Evolutionary conservation across 495 filamentous ascomycete species (phyloP).

Genomic region (Eremomyces bilateralis): DNA sequence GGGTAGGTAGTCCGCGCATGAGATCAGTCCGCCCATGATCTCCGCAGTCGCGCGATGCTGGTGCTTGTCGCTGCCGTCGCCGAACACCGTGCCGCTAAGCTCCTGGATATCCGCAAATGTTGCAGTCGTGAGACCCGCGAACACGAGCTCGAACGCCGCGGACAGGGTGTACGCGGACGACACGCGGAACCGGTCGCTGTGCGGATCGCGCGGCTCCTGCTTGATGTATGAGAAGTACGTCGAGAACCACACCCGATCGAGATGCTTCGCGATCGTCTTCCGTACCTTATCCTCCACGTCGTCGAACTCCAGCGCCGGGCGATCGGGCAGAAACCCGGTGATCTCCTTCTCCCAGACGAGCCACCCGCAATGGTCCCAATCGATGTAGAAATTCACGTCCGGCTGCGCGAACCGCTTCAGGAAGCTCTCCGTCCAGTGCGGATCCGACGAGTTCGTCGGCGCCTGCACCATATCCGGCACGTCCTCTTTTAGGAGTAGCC

Average conservation of each 20-base stretch:
- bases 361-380: slow-evolving; percentile 87
- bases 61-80: slow-evolving; percentile 91
- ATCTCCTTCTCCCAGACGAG: slow-evolving; percentile 84
- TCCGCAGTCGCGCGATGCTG: slow-evolving; percentile 92
- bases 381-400: slow-evolving; percentile 71
- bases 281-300: slow-evolving; percentile 54
- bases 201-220: slow-evolving; percentile 77
- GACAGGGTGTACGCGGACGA: slow-evolving; percentile 65
- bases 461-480: slow-evolving; percentile 56
- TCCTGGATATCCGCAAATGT: slow-evolving; percentile 79
- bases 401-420: slow-evolving; percentile 56
- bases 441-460: slow-evolving; percentile 45
- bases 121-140: slow-evolving; percentile 46
- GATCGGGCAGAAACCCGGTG: slow-evolving; percentile 49
- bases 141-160: slow-evolving; percentile 72
- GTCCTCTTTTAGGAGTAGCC: slow-evolving; percentile 51
- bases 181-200: slow-evolving; percentile 72
- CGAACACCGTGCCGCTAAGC: slow-evolving; percentile 49
- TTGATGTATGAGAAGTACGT: slow-evolving; percentile 84
- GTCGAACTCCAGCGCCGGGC: slow-evolving; percentile 59
- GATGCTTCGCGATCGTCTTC: slow-evolving; percentile 55
- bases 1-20: slow-evolving; percentile 48
- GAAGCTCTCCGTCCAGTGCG: slow-evolving; percentile 55
- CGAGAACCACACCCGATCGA: slow-evolving; percentile 69
- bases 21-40: slow-evolving; percentile 69